Conservation (phyloP, 805 yeast species). For the Zygoascus flipseniorum region DNA sequence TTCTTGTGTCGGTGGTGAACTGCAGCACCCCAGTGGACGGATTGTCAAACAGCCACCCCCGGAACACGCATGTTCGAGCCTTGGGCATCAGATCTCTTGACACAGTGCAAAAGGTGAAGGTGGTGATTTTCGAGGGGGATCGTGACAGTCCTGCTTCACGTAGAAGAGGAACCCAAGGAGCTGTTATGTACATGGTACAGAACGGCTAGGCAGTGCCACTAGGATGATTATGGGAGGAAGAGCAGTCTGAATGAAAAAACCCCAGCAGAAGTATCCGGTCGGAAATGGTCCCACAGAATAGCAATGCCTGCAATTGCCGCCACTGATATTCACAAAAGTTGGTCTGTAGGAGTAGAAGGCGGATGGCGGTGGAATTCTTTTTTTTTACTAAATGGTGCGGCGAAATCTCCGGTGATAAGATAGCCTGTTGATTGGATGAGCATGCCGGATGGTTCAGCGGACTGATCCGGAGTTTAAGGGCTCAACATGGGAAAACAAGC, state of each 20-base stretch:
- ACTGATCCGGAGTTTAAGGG: neutral
- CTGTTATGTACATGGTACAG: neutral
- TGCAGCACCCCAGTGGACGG: slow-evolving; percentile 57
- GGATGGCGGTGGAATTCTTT: neutral
- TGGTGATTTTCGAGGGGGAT: slow-evolving; percentile 38
- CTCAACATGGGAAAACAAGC: neutral
- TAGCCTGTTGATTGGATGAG: neutral
- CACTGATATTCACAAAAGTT: no score
- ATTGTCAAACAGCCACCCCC: slow-evolving; percentile 72
- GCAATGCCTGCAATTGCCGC: no score
- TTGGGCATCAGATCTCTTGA: slow-evolving; percentile 36
- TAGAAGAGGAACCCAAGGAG: slow-evolving; percentile 72
- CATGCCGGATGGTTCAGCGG: neutral
- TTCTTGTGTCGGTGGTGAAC: slow-evolving; percentile 64
- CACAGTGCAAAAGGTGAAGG: slow-evolving; percentile 64
- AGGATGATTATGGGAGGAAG: neutral
- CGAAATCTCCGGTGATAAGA: neutral
- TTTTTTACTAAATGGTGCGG: no score
- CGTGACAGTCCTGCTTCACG: slow-evolving; percentile 45
- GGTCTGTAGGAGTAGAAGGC: no score
- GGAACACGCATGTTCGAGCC: slow-evolving; percentile 59
- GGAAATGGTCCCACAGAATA: no score
- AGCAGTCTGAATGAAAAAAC: neutral
- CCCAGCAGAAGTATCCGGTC: no score
- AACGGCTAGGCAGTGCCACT: neutral